Base-by-base conservation (phyloP, 1,284 basidiomycete genomes). In the Sanghuangporus sanghuang region DNA sequence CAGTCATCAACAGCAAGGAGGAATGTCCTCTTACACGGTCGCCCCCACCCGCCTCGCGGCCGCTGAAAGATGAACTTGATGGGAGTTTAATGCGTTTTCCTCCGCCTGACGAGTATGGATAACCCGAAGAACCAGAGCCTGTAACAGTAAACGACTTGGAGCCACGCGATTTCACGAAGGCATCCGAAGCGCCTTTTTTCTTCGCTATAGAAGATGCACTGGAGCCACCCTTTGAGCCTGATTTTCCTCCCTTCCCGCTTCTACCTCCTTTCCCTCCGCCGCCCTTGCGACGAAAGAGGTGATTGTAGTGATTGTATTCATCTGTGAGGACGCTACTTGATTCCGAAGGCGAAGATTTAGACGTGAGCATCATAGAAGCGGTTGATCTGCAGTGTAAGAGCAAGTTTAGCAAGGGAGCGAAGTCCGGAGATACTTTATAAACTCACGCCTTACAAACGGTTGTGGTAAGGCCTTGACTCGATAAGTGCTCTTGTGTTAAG, bases 91-190 rank as follows among this genome's bases (percentile, higher is more conserved):
- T 57, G 11, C 35, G 46, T 55, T 64, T 65, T 9, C 65, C 65
- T 32, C 65, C 65, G 5, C 65, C 65, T 18, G 64, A 16, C 11
- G 66, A 44, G 38, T 65, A 65, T 35, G 64, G 40, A 16, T n/a
- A 38, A 21, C 61, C 60, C 5, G 53, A 27, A 6, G 50, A 52
- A 12, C 21, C 16, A 8, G 50, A 23, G 14, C 23, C 50, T 27
- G 50, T 8, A 21, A 52, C 27, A 52, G 18, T 23, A 23, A 52
- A 40, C 8, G 59, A 36, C 52, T 50, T 62, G 12, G 42, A 36
- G 21, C 61, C 61, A 23, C 57, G 42, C 6, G 44, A 57, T 5
- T 18, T 62, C 50, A 35, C 32, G 16, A 52, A 52, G 21, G 21
- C 39, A 39, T 63, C 55, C 1, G 44, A 27, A 12, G 48, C 46